Percentiles rank a stretch among this genome's conserved stretches.
Evolutionary conservation across 2,329 filamentous ascomycete species (phyloP).

Genomic region (Pseudocercospora crystallina): DNA sequence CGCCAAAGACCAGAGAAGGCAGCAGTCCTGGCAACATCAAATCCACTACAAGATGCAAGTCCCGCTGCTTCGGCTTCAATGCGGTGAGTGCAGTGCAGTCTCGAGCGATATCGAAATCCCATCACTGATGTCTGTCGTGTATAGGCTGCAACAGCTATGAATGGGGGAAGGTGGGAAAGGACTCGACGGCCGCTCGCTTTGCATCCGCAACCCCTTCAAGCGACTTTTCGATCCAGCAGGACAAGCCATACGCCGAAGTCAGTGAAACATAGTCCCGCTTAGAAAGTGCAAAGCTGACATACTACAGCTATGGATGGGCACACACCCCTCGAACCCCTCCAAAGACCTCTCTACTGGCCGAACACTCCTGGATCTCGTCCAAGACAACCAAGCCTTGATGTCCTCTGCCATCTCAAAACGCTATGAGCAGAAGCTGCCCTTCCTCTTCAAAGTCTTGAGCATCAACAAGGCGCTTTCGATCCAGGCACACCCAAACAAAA

Average conservation of each 20-base stretch:
- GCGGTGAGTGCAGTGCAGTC: constrained; percentile 51
- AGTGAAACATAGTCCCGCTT: constrained; percentile 20
- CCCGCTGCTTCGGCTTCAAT: constrained; percentile 80
- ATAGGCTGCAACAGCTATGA: constrained; percentile 93
- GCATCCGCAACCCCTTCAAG: constrained; percentile 78
- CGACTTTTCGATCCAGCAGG: constrained; percentile 73
- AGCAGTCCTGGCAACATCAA: too few relatives aligned
- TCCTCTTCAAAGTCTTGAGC: constrained; percentile 96
- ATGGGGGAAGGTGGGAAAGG: constrained; percentile 90
- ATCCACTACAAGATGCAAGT: constrained; percentile 60
- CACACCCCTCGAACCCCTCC: constrained; percentile 92
- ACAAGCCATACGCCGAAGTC: constrained; percentile 94
- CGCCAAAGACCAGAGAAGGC: too few relatives aligned
- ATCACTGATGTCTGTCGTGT: not conserved
- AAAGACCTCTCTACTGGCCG: constrained; percentile 82
- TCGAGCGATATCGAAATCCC: not conserved
- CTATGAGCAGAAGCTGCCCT: constrained; percentile 82
- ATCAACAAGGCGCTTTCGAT: constrained; percentile 96
- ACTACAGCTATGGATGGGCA: constrained; percentile 93
- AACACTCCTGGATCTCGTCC: constrained; percentile 80
- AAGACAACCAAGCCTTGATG: constrained; percentile 82
- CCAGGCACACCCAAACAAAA: constrained; percentile 73
- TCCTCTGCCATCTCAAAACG: constrained; percentile 69
- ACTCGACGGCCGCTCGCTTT: constrained; percentile 85
- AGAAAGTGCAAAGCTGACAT: constrained; percentile 25